These are phyloP conservation scores for Fraxinus pennsylvanica DNA, from an alignment of 257 asterid genomes.

Conservation along the genomic window DNA sequence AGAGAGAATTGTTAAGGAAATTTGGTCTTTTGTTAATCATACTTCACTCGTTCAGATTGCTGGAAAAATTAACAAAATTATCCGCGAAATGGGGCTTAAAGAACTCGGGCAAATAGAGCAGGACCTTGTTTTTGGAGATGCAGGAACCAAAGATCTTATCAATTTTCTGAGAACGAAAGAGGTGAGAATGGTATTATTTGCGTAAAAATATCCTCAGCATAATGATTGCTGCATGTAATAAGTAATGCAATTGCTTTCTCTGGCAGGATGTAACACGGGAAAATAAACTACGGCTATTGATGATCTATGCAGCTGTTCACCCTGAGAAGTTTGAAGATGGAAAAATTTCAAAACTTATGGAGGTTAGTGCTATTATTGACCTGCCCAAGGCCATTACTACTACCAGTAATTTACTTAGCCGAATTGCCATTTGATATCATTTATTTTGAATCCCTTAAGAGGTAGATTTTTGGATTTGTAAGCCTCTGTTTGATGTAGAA, in stretches of 20 bases:
- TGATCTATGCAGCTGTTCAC: slow-evolving; percentile 90
- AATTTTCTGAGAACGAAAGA: slow-evolving; percentile 77
- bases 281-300: slow-evolving; percentile 81
- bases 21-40: neutral
- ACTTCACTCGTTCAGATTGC: slow-evolving; percentile 60
- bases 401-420: neutral
- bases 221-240: slow-evolving; percentile 16
- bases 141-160: slow-evolving; percentile 87
- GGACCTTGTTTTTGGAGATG: slow-evolving; percentile 98
- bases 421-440: neutral
- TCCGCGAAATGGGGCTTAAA: slow-evolving; percentile 77
- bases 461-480: neutral
- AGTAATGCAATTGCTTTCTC: slow-evolving; percentile 19
- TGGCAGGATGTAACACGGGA: slow-evolving; percentile 88
- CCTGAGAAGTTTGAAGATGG: slow-evolving; percentile 94
- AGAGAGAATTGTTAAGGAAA: neutral
- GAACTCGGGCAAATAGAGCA: slow-evolving; percentile 97
- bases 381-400: neutral
- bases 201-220: slow-evolving; percentile 3
- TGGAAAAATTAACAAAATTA: slow-evolving; percentile 74
- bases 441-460: neutral
- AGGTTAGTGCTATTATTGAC: slow-evolving; percentile 43
- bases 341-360: slow-evolving; percentile 84
- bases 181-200: slow-evolving; percentile 40
- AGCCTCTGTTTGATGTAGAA: neutral